A percentile compares a stretch with the other conserved stretches of the same genome.
Evolutionary conservation across 31 red algal genomes (phyloP).

Genomic region (Odonthalia washingtoniensis): DNA sequence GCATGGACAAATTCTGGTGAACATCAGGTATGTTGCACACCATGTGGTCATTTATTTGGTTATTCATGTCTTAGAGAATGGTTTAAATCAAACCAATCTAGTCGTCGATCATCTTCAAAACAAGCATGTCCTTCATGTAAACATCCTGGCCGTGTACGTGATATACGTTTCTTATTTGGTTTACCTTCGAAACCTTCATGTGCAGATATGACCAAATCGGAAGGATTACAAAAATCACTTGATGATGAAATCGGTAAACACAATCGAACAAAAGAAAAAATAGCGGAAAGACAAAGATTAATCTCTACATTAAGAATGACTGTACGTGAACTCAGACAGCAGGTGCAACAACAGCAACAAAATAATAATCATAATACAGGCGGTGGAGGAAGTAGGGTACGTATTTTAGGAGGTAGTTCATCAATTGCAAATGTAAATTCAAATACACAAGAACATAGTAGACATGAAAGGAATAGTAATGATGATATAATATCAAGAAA

Average conservation of each 20-base stretch:
- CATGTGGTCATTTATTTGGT: constrained; percentile 60
- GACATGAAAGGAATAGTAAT: too few relatives aligned
- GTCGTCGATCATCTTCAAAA: too few relatives aligned
- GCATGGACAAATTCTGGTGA: constrained; percentile 37
- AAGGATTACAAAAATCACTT: constrained; percentile 18
- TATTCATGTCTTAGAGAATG: constrained; percentile 54
- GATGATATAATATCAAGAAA: too few relatives aligned
- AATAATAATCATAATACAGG: too few relatives aligned
- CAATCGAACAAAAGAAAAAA: constrained; percentile 26
- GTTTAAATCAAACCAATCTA: constrained; percentile 5
- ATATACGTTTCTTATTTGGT: constrained; percentile 50
- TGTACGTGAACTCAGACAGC: background rate
- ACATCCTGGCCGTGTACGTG: constrained; percentile 26
- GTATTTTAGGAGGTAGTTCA: background rate
- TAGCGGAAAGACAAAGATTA: constrained; percentile 33
- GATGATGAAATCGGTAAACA: constrained; percentile 19
- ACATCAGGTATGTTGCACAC: constrained; percentile 62
- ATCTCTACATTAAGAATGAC: background rate
- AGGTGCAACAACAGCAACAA: background rate
- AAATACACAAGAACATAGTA: background rate
- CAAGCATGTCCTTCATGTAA: constrained; percentile 57
- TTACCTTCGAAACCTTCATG: constrained; percentile 14
- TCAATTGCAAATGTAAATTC: background rate
- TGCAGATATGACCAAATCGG: constrained; percentile 30
- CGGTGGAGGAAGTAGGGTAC: too few relatives aligned